Conservation (phyloP, 2,329 filamentous ascomycete species). For the Sporothrix variecibatus region DNA sequence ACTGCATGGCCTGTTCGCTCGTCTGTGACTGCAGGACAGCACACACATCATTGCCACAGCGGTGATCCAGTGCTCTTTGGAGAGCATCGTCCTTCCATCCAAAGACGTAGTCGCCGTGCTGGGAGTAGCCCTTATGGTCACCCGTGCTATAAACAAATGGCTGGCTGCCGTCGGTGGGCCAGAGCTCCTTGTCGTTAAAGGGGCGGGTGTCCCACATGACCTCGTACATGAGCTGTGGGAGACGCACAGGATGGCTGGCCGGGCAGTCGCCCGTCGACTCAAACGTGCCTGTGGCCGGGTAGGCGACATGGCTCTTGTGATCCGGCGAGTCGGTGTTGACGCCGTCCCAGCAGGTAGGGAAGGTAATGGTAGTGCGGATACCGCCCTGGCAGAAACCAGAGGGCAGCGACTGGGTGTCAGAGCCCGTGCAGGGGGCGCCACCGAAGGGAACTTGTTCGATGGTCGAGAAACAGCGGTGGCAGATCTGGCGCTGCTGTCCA, state of each 20-base stretch:
- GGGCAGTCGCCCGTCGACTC: constrained; percentile 33
- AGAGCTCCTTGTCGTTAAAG: constrained; percentile 41
- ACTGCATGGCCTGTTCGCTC: constrained; percentile 31
- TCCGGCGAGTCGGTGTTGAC: constrained; percentile 47
- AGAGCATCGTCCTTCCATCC: constrained; percentile 33
- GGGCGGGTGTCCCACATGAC: constrained; percentile 33
- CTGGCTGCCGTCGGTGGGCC: constrained; percentile 41
- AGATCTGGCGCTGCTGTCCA: constrained; percentile 35
- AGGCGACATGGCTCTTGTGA: constrained; percentile 38
- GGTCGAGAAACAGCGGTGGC: constrained; percentile 35
- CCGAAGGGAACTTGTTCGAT: constrained; percentile 33
- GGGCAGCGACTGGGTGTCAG: constrained; percentile 44
- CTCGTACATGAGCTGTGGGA: constrained; percentile 35
- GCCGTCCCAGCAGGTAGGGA: constrained; percentile 48
- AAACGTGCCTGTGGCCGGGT: constrained; percentile 29
- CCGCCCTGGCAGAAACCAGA: constrained; percentile 41
- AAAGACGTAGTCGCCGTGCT: constrained; percentile 34
- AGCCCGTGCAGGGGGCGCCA: constrained; percentile 33
- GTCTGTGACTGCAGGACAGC: constrained; percentile 30
- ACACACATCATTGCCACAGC: constrained; percentile 32
- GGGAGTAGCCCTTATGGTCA: constrained; percentile 32
- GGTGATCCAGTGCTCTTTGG: constrained; percentile 31
- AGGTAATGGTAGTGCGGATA: constrained; percentile 47
- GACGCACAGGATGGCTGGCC: constrained; percentile 31
- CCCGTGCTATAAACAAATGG: constrained; percentile 35